Base-by-base conservation (phyloP, 345 rosid species). In the Kandelia obovata region DNA sequence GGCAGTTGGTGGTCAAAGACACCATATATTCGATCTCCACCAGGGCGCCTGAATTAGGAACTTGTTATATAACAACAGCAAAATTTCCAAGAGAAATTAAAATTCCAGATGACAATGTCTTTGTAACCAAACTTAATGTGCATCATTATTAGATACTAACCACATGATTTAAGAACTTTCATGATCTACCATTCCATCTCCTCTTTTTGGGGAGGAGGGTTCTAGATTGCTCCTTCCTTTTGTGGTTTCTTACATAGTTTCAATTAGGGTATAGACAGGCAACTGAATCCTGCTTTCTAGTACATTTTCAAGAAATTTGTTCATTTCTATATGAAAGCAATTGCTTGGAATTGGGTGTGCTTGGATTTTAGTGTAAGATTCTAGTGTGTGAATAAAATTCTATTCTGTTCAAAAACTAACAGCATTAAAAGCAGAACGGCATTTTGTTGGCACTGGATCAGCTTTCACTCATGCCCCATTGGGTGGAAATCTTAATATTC, bases 1-100 rank as follows among this genome's bases (percentile, higher is more conserved):
- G 99, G 99, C 59, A 92, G 83, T 66, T 95, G 98, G 81, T 95
- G 90, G 69, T 95, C 98, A 71, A 95, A 95, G 74, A 95, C 98
- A 72, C 97, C 97, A 73, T 95, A 95, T 70, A 95, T 92, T 25
- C 96, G 86, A 72, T 92, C 99, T 69, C 98, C 99, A 81, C 99
- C 97, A 39, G 99, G 96, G 73, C 98, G 92, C 77, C 99, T 95
- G 84, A 75, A 73, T 63, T 62, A 82, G 63, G 35, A 75, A 73
- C 21, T 72, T 47, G 73, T 43, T 25, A 43, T 34, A 51, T 25
- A 51, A 25, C 62, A 56, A 39, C 52, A 37, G 37, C 43, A 30
- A 67, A 25, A 55, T 56, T 5, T 35, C 30, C 35, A 67, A 35
- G 49, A 23, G 58, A n/a, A 13, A 23, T 9, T 15, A 39, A 39